Base-by-base conservation (phyloP, 176 grass and related monocot species). In the Ampelocalamus luodianensis region DNA sequence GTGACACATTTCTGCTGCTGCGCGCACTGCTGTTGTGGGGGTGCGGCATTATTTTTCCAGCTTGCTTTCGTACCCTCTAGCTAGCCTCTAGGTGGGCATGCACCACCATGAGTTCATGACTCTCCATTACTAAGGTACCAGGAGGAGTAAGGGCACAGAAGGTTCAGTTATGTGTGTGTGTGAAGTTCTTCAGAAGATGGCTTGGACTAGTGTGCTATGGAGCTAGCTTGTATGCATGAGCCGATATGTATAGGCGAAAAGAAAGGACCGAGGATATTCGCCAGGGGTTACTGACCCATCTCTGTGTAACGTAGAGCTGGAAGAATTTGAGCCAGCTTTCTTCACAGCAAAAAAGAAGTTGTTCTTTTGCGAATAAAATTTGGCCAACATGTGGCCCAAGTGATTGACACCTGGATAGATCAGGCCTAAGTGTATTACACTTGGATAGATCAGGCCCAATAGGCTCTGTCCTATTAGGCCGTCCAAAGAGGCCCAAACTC, bases 41-140 rank as follows among this genome's bases (percentile, higher is more conserved):
- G 53, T 71, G 38, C 23, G 29, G 23, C 79, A 71, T 43, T 44
- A 71, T 14, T 26, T 55, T 71, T 82, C 79, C 51, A 71, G 50
- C 79, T 58, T 55, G 36, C 36, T 55, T 9, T 58, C 8, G 65
- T 70, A 70, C 34, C 45, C 43, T 54, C 32, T 51, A 51, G 49
- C 74, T 16, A 23, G 65, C 50, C 37, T 37, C 46, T 54, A 23
- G 37, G 13, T 80, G 29, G 12, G 29, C 7, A 37, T 68, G 32
- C 64, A 26, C 38, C 64, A 26, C 38, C 37, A 42, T 40, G 6
- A 16, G 20, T 11, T 39, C 65, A 69, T 40, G 46, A 8, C 50
- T 54, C 49, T 54, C 14, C 4, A 40, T 67, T 9, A 38, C 3
- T 11, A 20, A 56, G 20, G 54, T 8, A 56, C 7, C 18, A n/a